Evolutionary conservation across 208 protist species (phyloP).

Genomic region (Leishmania major): DNA sequence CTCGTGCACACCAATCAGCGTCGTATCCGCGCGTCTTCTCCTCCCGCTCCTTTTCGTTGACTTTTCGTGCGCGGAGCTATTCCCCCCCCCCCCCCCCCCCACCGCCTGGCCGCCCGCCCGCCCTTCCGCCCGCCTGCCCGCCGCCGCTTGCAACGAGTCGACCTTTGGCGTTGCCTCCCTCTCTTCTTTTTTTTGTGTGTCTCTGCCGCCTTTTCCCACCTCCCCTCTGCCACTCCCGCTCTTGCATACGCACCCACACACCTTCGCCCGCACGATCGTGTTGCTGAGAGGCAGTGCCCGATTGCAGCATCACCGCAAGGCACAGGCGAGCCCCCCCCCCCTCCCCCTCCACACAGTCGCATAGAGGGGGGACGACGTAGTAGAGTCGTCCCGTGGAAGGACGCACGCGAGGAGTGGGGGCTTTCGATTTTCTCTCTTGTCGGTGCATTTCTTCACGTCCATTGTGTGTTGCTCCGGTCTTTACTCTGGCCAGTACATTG

Average conservation of each 20-base stretch:
- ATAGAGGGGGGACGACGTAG: background rate
- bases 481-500: background rate
- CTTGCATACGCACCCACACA: background rate
- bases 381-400: background rate
- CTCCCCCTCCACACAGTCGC: background rate
- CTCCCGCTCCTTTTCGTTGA: background rate
- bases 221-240: background rate
- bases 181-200: background rate
- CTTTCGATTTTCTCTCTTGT: background rate
- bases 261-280: background rate
- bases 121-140: too few species aligned
- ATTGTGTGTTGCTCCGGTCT: background rate
- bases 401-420: background rate
- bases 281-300: background rate
- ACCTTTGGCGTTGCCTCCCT: background rate
- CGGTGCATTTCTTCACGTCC: background rate
- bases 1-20: background rate
- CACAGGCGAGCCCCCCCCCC: background rate
- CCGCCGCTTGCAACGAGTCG: background rate
- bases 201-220: background rate
- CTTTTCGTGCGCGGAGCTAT: background rate
- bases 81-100: too few species aligned
- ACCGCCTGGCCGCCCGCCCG: too few species aligned
- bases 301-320: background rate
- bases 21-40: background rate